These are phyloP conservation scores for Wallacemonas sp. DNA, from an alignment of 208 protist genomes.

Conservation along the genomic window DNA sequence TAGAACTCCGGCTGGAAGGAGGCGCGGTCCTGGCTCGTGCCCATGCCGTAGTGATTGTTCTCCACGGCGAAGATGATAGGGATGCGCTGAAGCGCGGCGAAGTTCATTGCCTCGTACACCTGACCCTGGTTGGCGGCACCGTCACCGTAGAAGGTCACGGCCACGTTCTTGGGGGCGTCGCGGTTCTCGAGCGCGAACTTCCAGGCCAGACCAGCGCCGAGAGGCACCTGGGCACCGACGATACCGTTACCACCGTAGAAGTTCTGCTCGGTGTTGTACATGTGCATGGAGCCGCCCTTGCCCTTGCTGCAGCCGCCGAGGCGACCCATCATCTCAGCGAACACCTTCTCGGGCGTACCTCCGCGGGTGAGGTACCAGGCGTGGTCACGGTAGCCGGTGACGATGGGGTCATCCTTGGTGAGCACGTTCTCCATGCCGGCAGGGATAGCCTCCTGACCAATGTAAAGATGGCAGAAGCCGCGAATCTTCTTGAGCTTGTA, in stretches of 20 bases:
- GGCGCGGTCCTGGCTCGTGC: conserved; percentile 92
- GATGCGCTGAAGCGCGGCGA: conserved; percentile 97
- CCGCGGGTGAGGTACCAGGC: conserved; percentile 92
- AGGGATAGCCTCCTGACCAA: conserved; percentile 97
- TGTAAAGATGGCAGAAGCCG: conserved; percentile 99
- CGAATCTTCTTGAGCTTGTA: conserved; percentile 97
- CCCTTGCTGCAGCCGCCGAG: conserved; percentile 89
- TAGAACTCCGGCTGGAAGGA: conserved; percentile 95
- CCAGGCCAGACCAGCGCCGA: conserved; percentile 96
- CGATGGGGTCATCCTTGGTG: conserved; percentile 90
- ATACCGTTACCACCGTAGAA: conserved; percentile 99
- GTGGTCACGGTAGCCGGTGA: conserved; percentile 98
- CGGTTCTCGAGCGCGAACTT: conserved; percentile 81
- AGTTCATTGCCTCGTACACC: conserved; percentile 98
- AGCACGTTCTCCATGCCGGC: conserved; percentile 93
- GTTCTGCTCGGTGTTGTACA: conserved; percentile 91
- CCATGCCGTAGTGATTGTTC: conserved; percentile 99
- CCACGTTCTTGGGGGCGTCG: conserved; percentile 84
- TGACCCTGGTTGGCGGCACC: conserved; percentile 98
- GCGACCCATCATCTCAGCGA: conserved; percentile 93
- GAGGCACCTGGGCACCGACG: conserved; percentile 95
- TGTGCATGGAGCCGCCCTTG: conserved; percentile 98
- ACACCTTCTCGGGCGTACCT: conserved; percentile 83
- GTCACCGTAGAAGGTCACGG: conserved; percentile 96
- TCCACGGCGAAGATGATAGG: conserved; percentile 96